A percentile compares a stretch with the other conserved stretches of the same genome.
phyloP scores from a whole-genome alignment of 2,329 filamentous ascomycete species.

The Zymoseptoria passerinii region DNA sequence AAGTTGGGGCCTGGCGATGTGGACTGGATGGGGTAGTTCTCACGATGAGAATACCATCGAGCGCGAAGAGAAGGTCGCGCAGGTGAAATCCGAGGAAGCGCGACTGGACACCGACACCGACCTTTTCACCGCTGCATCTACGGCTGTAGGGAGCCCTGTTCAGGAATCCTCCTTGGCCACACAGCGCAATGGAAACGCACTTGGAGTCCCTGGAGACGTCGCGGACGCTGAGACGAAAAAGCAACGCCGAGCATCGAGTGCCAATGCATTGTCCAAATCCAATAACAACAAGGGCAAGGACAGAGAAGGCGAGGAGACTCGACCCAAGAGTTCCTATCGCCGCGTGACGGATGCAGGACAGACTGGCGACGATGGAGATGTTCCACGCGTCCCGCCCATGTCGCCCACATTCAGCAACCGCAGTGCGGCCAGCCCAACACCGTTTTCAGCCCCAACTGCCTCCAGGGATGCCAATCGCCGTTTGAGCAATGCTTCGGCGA shows the following conservation, averaged over 20 bases:
- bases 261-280: constrained; percentile 15
- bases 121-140: constrained; percentile 1
- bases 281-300: constrained; percentile 6
- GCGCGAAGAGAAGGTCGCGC: constrained; percentile 45
- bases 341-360: constrained; percentile 21
- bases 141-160: neutral
- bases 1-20: constrained; percentile 64
- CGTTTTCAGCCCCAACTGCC: constrained; percentile 4
- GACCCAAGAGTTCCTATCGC: constrained; percentile 18
- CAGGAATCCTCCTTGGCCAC: neutral
- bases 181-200: neutral
- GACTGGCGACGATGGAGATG: constrained; percentile 6
- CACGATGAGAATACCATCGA: constrained; percentile 73
- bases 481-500: constrained; percentile 14
- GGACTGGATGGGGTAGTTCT: constrained; percentile 81
- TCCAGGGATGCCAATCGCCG: constrained; percentile 14
- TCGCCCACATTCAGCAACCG: constrained; percentile 3
- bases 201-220: constrained; percentile 7
- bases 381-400: neutral
- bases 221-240: constrained; percentile 9
- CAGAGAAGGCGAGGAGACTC: constrained; percentile 4
- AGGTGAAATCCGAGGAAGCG: constrained; percentile 3
- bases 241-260: constrained; percentile 17
- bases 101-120: neutral
- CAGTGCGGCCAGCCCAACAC: constrained; percentile 3